Evolutionary conservation across 495 filamentous ascomycete genomes (phyloP).

Genomic region (Hyaloscypha variabilis): DNA sequence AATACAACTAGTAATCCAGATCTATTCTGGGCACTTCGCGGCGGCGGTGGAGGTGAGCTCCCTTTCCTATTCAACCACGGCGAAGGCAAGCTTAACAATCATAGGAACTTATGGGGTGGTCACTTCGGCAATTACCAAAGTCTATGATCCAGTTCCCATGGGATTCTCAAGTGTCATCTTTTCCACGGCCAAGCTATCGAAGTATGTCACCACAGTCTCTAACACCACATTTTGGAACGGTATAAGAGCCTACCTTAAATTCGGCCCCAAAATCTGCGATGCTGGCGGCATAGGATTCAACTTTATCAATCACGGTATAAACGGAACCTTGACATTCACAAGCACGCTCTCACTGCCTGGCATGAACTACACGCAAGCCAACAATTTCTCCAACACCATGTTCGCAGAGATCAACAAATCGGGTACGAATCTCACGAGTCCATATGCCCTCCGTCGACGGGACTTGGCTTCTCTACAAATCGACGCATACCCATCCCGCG

Average conservation of each 20-base stretch:
- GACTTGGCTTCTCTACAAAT: conserved; percentile 3
- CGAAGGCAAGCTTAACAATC: neutral
- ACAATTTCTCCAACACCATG: neutral
- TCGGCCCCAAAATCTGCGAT: neutral
- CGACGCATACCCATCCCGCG: conserved; percentile 42
- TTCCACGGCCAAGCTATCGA: neutral
- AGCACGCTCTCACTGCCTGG: neutral
- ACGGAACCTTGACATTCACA: neutral
- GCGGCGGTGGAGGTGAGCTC: conserved; percentile 37
- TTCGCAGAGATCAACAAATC: neutral
- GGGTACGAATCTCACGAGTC: neutral
- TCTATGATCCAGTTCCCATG: neutral
- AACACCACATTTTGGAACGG: conserved; percentile 4
- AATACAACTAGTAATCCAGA: conserved; percentile 56
- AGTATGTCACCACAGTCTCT: neutral
- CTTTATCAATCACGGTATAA: neutral
- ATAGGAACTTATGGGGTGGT: neutral
- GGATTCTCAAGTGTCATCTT: conserved; percentile 2
- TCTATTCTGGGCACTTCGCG: conserved; percentile 67
- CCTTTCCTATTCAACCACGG: neutral
- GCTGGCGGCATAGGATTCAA: neutral
- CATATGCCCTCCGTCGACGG: neutral
- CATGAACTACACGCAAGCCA: neutral
- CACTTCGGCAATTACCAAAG: neutral
- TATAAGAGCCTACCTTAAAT: neutral